A percentile compares a stretch with the other conserved stretches of the same genome.
phyloP scores from a whole-genome alignment of 129 eudicot species.

The Flaveria ramosissima region DNA sequence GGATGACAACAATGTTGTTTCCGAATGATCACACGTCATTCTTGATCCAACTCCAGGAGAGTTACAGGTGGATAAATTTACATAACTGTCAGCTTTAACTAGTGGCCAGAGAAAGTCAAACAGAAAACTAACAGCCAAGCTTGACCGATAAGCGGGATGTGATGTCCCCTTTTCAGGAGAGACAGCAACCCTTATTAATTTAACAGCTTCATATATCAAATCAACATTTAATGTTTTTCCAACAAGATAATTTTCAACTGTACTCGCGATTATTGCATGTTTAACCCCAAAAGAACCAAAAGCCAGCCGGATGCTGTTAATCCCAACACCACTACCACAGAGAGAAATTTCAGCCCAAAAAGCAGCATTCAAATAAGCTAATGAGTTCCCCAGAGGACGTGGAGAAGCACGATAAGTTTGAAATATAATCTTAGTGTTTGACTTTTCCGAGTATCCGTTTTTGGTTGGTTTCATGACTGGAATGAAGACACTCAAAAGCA shows the following conservation, averaged over 20 bases:
- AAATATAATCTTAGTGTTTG: slow-evolving; percentile 46
- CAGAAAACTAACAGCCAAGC: slow-evolving; percentile 79
- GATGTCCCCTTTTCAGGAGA: slow-evolving; percentile 68
- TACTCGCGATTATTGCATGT: slow-evolving; percentile 62
- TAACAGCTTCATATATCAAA: slow-evolving; percentile 57
- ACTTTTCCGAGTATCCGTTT: slow-evolving; percentile 34
- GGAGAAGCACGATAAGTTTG: slow-evolving; percentile 90
- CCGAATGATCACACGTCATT: slow-evolving; percentile 22
- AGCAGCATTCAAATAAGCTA: slow-evolving; percentile 85
- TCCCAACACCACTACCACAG: slow-evolving; percentile 34
- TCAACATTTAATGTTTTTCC: slow-evolving; percentile 48
- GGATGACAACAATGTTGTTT: slow-evolving; percentile 52
- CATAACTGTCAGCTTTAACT: slow-evolving; percentile 21
- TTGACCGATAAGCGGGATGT: slow-evolving; percentile 60
- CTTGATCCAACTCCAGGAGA: slow-evolving; percentile 18
- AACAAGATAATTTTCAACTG: slow-evolving; percentile 60
- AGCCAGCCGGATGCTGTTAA: slow-evolving; percentile 57
- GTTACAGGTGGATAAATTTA: slow-evolving; percentile 5
- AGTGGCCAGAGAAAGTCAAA: slow-evolving; percentile 69
- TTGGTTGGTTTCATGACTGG: slow-evolving; percentile 45
- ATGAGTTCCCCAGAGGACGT: slow-evolving; percentile 88
- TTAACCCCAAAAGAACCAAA: slow-evolving; percentile 81
- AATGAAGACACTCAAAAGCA: slow-evolving; percentile 68
- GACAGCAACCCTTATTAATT: slow-evolving; percentile 43
- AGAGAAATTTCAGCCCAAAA: slow-evolving; percentile 63